Evolutionary conservation across 2,329 filamentous ascomycete species (phyloP).

Genomic region (Dactylonectria macrodidyma): DNA sequence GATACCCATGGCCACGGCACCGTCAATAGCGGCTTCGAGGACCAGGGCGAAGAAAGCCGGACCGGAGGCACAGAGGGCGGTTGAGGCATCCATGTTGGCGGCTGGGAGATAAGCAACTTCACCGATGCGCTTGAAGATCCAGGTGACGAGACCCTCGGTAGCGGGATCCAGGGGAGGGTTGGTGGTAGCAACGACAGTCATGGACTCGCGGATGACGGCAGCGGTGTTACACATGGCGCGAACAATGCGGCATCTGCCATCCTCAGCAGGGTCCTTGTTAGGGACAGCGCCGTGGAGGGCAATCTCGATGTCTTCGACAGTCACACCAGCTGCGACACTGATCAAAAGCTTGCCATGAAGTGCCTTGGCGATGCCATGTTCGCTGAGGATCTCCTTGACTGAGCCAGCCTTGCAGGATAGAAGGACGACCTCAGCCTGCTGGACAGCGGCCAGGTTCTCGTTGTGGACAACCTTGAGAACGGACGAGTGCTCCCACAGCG

Average conservation of each 20-base stretch:
- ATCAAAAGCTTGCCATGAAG: constrained; percentile 86
- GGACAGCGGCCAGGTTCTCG: constrained; percentile 78
- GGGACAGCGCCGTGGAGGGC: constrained; percentile 72
- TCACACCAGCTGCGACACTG: constrained; percentile 85
- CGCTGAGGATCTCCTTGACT: constrained; percentile 77
- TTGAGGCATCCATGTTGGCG: constrained; percentile 79
- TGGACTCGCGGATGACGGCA: constrained; percentile 82
- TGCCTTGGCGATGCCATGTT: constrained; percentile 78
- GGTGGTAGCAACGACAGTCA: constrained; percentile 82
- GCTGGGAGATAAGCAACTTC: constrained; percentile 78
- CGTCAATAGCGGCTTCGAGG: constrained; percentile 82
- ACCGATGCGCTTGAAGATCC: constrained; percentile 84
- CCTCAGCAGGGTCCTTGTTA: constrained; percentile 60
- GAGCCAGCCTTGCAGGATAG: constrained; percentile 87
- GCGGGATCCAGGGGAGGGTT: constrained; percentile 69
- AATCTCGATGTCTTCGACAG: constrained; percentile 76
- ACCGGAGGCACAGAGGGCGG: constrained; percentile 81
- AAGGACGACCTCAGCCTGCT: constrained; percentile 80
- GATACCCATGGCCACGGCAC: constrained; percentile 84
- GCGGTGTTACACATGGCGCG: constrained; percentile 91
- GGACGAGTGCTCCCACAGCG: constrained; percentile 74
- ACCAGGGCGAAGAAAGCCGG: constrained; percentile 84
- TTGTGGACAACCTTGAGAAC: constrained; percentile 78
- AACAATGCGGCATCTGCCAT: constrained; percentile 75
- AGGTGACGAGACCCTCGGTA: constrained; percentile 73